phyloP scores from a whole-genome alignment of 306 rosid species.

The Malus orientalis region DNA sequence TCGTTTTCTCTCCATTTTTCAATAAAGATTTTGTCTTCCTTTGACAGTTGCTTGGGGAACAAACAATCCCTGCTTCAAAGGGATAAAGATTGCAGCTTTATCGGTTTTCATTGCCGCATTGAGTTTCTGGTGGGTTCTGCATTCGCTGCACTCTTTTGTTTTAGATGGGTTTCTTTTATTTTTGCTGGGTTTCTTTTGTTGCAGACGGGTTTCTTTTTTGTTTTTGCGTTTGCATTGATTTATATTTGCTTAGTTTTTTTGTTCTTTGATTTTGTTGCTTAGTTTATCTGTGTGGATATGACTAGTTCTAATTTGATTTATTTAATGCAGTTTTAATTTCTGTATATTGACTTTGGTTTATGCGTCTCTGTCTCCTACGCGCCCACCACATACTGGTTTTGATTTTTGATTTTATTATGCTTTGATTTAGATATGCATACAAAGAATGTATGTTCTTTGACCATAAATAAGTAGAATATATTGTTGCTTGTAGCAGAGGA shows the following conservation, averaged over 20 bases:
- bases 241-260: not conserved
- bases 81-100: not conserved
- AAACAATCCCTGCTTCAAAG: conserved; percentile 14
- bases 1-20: conserved; percentile 13
- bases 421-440: conserved; percentile 3
- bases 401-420: not conserved
- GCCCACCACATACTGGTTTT: conserved; percentile 31
- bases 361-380: conserved; percentile 23
- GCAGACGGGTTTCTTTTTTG: not conserved
- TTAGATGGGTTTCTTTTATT: not conserved
- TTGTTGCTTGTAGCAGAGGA: not conserved
- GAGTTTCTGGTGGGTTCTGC: conserved; percentile 36
- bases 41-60: not conserved
- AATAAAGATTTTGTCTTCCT: conserved; percentile 8
- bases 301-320: not conserved
- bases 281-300: not conserved
- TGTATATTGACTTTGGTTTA: conserved; percentile 20
- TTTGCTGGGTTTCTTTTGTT: not conserved
- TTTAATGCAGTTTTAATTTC: not conserved
- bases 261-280: not conserved
- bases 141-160: not conserved
- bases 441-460: conserved; percentile 9
- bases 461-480: not conserved
- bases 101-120: conserved; percentile 3
- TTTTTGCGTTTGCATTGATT: not conserved